phyloP scores from a whole-genome alignment of 2,329 filamentous ascomycete species.

The Pyrenophora graminea region DNA sequence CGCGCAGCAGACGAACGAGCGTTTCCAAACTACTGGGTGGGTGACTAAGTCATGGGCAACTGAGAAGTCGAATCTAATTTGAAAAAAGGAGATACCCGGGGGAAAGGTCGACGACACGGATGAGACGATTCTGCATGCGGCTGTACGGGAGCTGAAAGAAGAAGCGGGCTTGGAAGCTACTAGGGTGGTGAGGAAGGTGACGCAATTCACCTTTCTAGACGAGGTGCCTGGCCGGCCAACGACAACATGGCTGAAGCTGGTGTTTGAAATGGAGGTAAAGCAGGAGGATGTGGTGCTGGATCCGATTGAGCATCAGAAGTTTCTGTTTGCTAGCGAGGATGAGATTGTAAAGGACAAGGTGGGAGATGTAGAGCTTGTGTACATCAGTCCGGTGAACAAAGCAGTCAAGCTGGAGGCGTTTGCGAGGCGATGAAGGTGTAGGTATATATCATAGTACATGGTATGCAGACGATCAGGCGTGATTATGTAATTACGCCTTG shows the following conservation, averaged over 20 bases:
- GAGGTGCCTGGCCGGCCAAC: slow-evolving; percentile 11
- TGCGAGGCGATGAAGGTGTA: background rate
- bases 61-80: slow-evolving; percentile 7
- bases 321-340: slow-evolving; percentile 48
- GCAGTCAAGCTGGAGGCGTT: slow-evolving; percentile 43
- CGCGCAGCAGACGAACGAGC: slow-evolving; percentile 42
- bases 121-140: slow-evolving; percentile 53
- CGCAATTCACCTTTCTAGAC: slow-evolving; percentile 39
- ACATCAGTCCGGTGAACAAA: slow-evolving; percentile 40
- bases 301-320: slow-evolving; percentile 49
- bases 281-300: slow-evolving; percentile 38
- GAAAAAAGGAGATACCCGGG: slow-evolving; percentile 56
- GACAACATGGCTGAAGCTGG: slow-evolving; percentile 43
- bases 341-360: slow-evolving; percentile 41
- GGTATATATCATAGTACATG: too few species aligned
- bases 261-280: slow-evolving; percentile 45
- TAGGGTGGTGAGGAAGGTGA: slow-evolving; percentile 49
- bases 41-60: background rate
- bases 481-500: slow-evolving; percentile 2
- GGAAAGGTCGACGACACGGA: slow-evolving; percentile 55
- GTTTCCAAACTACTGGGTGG: slow-evolving; percentile 43
- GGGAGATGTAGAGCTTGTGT: slow-evolving; percentile 34
- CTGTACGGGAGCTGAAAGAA: slow-evolving; percentile 57
- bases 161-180: slow-evolving; percentile 56
- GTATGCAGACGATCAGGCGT: background rate